phyloP scores from a whole-genome alignment of 1,139 yeast genomes.

The Candida labiduridarum region DNA sequence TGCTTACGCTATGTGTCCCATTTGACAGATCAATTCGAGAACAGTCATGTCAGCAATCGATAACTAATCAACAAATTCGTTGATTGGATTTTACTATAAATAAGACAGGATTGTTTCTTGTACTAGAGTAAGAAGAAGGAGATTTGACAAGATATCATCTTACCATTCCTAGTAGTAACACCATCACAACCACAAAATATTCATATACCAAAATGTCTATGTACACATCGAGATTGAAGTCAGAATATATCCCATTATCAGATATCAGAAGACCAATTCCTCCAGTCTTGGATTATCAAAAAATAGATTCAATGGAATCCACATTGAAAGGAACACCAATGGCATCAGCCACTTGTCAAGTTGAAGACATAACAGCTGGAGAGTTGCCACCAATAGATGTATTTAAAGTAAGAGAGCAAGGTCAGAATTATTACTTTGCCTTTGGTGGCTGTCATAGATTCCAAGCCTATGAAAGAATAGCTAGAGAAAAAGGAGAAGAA shows the following conservation, averaged over 20 bases:
- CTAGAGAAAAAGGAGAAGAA: slow-evolving; percentile 28
- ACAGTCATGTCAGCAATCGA: neutral
- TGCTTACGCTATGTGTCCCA: neutral
- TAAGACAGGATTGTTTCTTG: neutral
- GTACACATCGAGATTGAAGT: slow-evolving; percentile 41
- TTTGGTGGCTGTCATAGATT: slow-evolving; percentile 86
- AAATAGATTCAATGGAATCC: slow-evolving; percentile 78
- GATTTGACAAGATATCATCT: neutral
- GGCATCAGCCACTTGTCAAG: slow-evolving; percentile 63
- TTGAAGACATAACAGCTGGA: slow-evolving; percentile 59
- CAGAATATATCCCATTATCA: slow-evolving; percentile 61
- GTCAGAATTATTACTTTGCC: slow-evolving; percentile 68
- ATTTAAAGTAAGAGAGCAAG: slow-evolving; percentile 62
- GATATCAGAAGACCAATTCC: slow-evolving; percentile 79
- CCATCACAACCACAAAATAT: neutral
- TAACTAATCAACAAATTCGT: neutral
- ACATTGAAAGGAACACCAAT: slow-evolving; percentile 66
- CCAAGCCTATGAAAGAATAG: slow-evolving; percentile 66
- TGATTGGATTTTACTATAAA: neutral
- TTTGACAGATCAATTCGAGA: neutral
- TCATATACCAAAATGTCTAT: slow-evolving; percentile 31
- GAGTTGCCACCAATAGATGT: slow-evolving; percentile 81
- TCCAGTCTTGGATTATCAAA: slow-evolving; percentile 72
- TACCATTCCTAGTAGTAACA: too few relatives aligned
- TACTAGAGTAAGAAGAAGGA: neutral